phyloP scores from a whole-genome alignment of 768 basidiomycete genomes.

The Sistotremastrum niveocremeum region DNA sequence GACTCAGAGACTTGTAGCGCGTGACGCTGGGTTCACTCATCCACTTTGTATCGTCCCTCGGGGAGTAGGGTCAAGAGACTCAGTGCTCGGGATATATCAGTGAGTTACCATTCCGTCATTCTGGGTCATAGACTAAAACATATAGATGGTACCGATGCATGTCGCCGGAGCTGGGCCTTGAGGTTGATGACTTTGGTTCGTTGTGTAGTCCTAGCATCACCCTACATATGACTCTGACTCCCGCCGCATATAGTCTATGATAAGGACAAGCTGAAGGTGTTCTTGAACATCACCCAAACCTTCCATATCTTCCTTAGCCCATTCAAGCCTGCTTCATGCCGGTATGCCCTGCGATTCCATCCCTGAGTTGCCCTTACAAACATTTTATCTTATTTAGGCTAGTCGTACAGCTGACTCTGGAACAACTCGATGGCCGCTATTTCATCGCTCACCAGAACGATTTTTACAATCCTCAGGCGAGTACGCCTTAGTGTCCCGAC shows the following conservation, averaged over 20 bases:
- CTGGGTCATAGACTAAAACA: neutral
- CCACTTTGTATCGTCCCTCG: constrained; percentile 38
- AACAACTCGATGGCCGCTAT: constrained; percentile 24
- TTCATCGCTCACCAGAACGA: constrained; percentile 46
- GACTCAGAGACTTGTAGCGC: constrained; percentile 31
- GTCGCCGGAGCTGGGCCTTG: constrained; percentile 34
- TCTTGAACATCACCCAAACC: constrained; percentile 39
- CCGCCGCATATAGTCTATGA: constrained; percentile 32
- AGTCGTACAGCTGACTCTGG: constrained; percentile 37
- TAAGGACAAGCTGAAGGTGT: constrained; percentile 21
- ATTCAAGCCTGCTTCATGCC: constrained; percentile 28
- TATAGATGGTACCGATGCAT: constrained; percentile 50
- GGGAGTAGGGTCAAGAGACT: constrained; percentile 37
- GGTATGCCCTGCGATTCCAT: constrained; percentile 20
- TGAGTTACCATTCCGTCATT: constrained; percentile 12
- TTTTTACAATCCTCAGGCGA: constrained; percentile 41
- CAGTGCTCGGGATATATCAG: constrained; percentile 46
- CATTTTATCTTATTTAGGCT: constrained; percentile 20
- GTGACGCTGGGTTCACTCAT: constrained; percentile 45
- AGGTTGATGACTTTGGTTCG: constrained; percentile 32
- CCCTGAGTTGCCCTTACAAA: neutral
- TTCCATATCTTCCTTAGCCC: constrained; percentile 40
- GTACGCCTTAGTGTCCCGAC: neutral
- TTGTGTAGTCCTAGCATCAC: constrained; percentile 1
- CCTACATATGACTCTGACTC: neutral